A percentile compares a stretch with the other conserved stretches of the same genome.
These are phyloP conservation scores for Penicillium soppii DNA, from an alignment of 495 filamentous ascomycete genomes.

Conservation along the genomic window DNA sequence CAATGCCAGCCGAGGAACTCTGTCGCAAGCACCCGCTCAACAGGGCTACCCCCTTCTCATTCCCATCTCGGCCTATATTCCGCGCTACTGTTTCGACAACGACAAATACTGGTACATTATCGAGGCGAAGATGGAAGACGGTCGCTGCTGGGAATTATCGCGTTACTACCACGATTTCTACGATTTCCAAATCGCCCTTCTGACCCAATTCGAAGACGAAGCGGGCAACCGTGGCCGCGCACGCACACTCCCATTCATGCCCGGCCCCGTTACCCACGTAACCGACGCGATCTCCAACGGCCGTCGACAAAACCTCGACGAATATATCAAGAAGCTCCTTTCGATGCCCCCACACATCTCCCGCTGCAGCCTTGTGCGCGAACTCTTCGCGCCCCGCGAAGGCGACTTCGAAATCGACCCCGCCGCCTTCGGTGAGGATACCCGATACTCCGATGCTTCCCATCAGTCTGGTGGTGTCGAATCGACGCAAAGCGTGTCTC, in stretches of 20 bases:
- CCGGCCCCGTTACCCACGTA: slow-evolving; percentile 94
- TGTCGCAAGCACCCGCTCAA: slow-evolving; percentile 27
- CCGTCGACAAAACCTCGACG: slow-evolving; percentile 84
- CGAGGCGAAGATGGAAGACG: slow-evolving; percentile 87
- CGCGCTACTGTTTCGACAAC: slow-evolving; percentile 92
- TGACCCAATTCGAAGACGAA: slow-evolving; percentile 91
- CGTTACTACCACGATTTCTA: slow-evolving; percentile 98
- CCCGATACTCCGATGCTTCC: slow-evolving; percentile 67
- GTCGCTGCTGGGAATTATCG: slow-evolving; percentile 86
- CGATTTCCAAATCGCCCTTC: slow-evolving; percentile 93
- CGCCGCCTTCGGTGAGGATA: slow-evolving; percentile 61
- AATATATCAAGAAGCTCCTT: slow-evolving; percentile 90
- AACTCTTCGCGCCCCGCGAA: slow-evolving; percentile 85
- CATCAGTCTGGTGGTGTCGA: slow-evolving; percentile 64
- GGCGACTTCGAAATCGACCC: slow-evolving; percentile 92
- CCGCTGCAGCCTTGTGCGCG: slow-evolving; percentile 75
- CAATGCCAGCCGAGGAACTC: slow-evolving; percentile 43
- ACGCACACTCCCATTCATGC: slow-evolving; percentile 95
- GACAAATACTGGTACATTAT: slow-evolving; percentile 99
- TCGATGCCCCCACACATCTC: slow-evolving; percentile 81
- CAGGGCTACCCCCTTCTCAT: slow-evolving; percentile 43
- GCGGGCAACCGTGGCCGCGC: slow-evolving; percentile 77
- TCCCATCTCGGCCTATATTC: slow-evolving; percentile 78
- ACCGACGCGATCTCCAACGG: slow-evolving; percentile 96
- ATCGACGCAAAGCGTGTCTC: slow-evolving; percentile 57